These are phyloP conservation scores for Murraya paniculata DNA, from an alignment of 345 rosid species.

Conservation along the genomic window DNA sequence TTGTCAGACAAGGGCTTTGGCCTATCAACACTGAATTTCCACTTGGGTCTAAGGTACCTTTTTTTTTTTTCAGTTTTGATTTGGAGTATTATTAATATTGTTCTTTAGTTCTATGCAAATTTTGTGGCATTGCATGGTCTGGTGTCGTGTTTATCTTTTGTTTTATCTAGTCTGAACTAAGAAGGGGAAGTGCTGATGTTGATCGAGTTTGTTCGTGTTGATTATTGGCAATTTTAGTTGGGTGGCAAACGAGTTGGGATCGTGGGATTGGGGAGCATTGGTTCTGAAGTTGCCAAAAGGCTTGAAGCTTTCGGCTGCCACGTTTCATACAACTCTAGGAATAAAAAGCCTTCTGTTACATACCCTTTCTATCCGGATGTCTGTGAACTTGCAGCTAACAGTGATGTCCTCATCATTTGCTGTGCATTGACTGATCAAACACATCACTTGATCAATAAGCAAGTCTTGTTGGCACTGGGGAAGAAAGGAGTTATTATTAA, in stretches of 20 bases:
- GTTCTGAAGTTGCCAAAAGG: constrained; percentile 35
- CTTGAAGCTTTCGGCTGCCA: constrained; percentile 44
- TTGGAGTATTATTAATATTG: constrained; percentile 18
- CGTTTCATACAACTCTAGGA: constrained; percentile 39
- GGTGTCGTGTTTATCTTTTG: background rate
- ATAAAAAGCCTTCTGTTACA: constrained; percentile 25
- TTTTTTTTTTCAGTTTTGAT: too few relatives aligned
- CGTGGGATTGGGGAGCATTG: constrained; percentile 53
- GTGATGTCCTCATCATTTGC: constrained; percentile 40
- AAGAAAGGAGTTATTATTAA: constrained; percentile 45
- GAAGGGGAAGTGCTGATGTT: background rate
- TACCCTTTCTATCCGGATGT: constrained; percentile 35
- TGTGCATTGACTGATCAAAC: constrained; percentile 38
- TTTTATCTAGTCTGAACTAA: background rate
- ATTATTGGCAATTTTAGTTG: constrained; percentile 26
- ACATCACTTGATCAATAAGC: constrained; percentile 41
- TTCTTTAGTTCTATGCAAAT: too few relatives aligned
- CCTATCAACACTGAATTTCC: background rate
- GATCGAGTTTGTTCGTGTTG: background rate
- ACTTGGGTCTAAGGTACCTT: too few relatives aligned
- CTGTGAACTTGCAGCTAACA: constrained; percentile 34
- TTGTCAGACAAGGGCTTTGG: constrained; percentile 50
- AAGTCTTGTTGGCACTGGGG: constrained; percentile 41
- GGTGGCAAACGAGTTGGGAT: constrained; percentile 45
- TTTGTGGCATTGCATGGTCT: too few relatives aligned